Base-by-base conservation (phyloP, 306 rosid species). In the Rosa lucieae region DNA sequence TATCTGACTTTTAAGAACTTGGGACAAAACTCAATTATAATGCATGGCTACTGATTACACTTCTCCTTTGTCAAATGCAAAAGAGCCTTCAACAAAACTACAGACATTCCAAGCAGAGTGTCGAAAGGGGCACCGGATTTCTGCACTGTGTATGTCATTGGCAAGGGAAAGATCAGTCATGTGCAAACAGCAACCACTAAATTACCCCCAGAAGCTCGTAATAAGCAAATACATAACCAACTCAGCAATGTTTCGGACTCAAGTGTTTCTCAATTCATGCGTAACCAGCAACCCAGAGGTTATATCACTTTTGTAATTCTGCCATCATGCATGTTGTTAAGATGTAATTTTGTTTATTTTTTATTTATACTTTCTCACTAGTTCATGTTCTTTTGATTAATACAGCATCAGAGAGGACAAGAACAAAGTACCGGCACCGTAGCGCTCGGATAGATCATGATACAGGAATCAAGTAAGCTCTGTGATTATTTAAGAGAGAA, bases 71-170 rank as follows among this genome's bases (percentile, higher is more conserved):
- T 66, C 86, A 89, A 97, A 87, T 89, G 89, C 78, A 89, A 32
- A 56, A 72, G 32, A 72, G 40, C 76, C 4, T 13, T 51, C 7
- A 62, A 62, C 67, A 26, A 90, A 74, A 77, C 87, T 49, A 49
- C 83, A 0, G 98, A 92, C 77, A 72, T 90, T n/a, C 91, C 97
- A 55, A 88, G 77, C 72, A 13, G 17, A 0, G 96, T 92, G 82
- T 83, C 91, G 3, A 92, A 83, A 84, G 93, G 79, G 39, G 91
- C 90, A 23, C 92, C 94, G 1, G 84, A 80, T 21, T 94, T 89
- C 86, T 94, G 98, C 86, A 86, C 93, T 3, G 88, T 94, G 73
- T 92, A 94, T 84, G 80, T 84, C 26, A 92, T 94, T 74, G 48
- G 85, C 82, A 94, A 89, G 80, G 97, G 94, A 74, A 94, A 90